phyloP scores from a whole-genome alignment of 1,139 yeast genomes.

The Scheffersomyces parashehatae region DNA sequence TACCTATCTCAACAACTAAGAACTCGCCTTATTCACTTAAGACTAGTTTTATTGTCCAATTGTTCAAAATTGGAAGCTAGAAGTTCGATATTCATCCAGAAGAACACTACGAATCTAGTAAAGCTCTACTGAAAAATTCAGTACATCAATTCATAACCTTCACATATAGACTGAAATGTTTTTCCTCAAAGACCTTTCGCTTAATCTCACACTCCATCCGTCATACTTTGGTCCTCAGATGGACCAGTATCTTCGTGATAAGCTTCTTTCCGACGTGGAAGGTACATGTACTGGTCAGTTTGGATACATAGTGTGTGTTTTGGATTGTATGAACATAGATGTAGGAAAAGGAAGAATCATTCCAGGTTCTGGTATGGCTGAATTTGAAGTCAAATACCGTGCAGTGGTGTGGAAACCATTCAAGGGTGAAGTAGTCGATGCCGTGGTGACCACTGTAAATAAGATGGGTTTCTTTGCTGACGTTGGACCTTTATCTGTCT shows the following conservation, averaged over 20 bases:
- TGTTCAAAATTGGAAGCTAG: no score
- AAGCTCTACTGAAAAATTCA: no score
- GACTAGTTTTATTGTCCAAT: no score
- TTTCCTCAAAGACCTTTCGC: constrained; percentile 78
- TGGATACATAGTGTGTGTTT: constrained; percentile 94
- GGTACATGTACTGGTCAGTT: constrained; percentile 99
- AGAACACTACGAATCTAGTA: no score
- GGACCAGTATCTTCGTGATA: constrained; percentile 89
- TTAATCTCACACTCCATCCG: constrained; percentile 92
- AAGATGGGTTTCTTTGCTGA: constrained; percentile 98
- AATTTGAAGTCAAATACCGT: constrained; percentile 91
- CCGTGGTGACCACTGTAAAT: constrained; percentile 89
- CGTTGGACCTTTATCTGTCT: constrained; percentile 95
- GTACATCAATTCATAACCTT: background rate
- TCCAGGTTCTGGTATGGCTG: constrained; percentile 91
- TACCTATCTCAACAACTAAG: no score
- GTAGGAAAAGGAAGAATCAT: constrained; percentile 93
- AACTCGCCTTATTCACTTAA: no score
- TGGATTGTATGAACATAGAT: constrained; percentile 92
- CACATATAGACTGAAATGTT: constrained; percentile 30
- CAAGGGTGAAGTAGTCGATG: constrained; percentile 98
- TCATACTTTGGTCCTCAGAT: constrained; percentile 97
- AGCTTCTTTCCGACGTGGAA: constrained; percentile 91
- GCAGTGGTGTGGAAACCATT: constrained; percentile 99
- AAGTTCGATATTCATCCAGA: no score